phyloP scores from a whole-genome alignment of 768 basidiomycete species.

The Psilocybe cyanescens region DNA sequence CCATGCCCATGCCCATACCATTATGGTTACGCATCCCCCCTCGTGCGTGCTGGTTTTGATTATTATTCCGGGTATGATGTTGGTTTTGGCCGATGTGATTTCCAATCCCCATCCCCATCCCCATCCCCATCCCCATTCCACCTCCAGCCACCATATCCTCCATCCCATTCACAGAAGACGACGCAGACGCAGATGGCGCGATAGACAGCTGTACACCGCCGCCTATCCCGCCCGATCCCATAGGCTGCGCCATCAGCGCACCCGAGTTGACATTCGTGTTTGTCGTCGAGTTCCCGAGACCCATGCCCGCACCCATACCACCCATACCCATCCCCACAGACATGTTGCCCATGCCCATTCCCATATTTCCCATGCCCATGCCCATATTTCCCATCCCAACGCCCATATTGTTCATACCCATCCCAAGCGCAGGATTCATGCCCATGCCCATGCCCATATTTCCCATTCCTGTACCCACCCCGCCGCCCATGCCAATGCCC shows the following conservation, averaged over 20 bases:
- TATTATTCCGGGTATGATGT: too few species aligned
- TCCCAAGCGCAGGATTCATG: slow-evolving; percentile 12
- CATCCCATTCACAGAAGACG: not conserved
- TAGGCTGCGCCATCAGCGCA: slow-evolving; percentile 1
- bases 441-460: slow-evolving; percentile 21
- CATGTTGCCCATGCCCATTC: not conserved
- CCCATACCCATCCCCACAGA: not conserved
- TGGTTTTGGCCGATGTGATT: too few species aligned
- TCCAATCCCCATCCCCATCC: too few species aligned
- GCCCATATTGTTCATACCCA: slow-evolving; percentile 17
- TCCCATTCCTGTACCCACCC: slow-evolving; percentile 22
- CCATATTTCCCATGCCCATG: slow-evolving; percentile 5
- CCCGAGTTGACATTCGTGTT: not conserved
- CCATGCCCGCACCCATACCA: not conserved
- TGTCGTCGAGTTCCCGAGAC: not conserved
- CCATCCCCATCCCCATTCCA: not conserved
- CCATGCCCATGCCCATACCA: slow-evolving; percentile 1
- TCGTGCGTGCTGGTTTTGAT: too few species aligned
- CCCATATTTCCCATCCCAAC: slow-evolving; percentile 8
- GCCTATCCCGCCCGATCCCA: not conserved
- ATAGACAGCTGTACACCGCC: not conserved
- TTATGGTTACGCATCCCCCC: too few species aligned
- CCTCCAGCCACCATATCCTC: not conserved
- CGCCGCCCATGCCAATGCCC: slow-evolving; percentile 23
- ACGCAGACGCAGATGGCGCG: not conserved